phyloP scores from a whole-genome alignment of 257 asterid genomes.

The Fraxinus pennsylvanica region DNA sequence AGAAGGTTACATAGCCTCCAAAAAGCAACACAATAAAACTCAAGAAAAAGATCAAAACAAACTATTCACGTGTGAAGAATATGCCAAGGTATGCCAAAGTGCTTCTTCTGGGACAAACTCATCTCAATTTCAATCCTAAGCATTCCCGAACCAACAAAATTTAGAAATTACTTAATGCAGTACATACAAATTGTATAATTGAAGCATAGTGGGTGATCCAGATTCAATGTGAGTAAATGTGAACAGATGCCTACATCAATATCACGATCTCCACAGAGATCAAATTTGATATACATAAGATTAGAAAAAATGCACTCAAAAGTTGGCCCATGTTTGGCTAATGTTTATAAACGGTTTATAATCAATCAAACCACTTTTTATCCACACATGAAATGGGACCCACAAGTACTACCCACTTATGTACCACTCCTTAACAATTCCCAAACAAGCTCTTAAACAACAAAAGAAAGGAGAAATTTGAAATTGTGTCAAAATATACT shows the following conservation, averaged over 20 bases:
- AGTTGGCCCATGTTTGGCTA: too few species aligned
- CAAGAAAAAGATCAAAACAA: neutral
- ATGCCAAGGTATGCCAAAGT: neutral
- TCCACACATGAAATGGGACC: too few species aligned
- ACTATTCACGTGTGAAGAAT: neutral
- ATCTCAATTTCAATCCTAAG: neutral
- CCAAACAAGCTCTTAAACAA: neutral
- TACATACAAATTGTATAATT: neutral
- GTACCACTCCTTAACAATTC: too few species aligned
- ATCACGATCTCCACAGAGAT: neutral
- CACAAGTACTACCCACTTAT: too few species aligned
- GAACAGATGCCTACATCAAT: neutral
- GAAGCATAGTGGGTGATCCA: neutral
- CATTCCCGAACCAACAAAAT: neutral
- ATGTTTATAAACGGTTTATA: too few species aligned
- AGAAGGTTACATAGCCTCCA: too few species aligned
- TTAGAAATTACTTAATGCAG: neutral
- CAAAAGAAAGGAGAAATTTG: neutral
- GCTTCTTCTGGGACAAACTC: neutral
- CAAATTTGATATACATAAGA: neutral
- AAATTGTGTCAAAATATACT: constrained; percentile 24
- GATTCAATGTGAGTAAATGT: neutral
- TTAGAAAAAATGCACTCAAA: neutral
- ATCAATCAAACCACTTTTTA: too few species aligned
- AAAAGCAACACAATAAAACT: neutral